phyloP scores from a whole-genome alignment of 352 stramenopile genomes.

The Phytophthora colocasiae region DNA sequence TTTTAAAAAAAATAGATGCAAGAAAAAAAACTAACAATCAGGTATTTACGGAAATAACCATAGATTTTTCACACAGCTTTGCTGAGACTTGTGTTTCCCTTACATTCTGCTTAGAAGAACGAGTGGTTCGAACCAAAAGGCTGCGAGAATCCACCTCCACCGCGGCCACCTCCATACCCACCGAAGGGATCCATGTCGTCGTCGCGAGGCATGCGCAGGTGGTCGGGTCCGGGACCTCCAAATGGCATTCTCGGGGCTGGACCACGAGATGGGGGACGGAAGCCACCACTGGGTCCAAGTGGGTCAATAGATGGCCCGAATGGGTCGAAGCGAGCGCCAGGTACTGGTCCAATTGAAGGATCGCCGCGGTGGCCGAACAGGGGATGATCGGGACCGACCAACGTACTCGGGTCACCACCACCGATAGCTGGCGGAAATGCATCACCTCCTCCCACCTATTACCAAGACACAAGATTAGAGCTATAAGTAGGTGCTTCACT shows the following conservation, averaged over 20 bases:
- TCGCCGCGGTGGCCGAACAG: constrained; percentile 73
- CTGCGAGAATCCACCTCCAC: constrained; percentile 47
- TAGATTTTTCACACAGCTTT: no score
- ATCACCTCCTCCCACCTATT: constrained; percentile 71
- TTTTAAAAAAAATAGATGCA: no score
- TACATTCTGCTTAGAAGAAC: constrained; percentile 56
- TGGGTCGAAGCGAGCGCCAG: constrained; percentile 85
- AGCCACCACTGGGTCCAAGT: constrained; percentile 55
- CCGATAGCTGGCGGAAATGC: constrained; percentile 66
- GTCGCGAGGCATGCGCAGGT: constrained; percentile 81
- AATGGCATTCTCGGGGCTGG: constrained; percentile 71
- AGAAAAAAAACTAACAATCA: no score
- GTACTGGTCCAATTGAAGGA: constrained; percentile 64
- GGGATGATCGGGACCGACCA: constrained; percentile 78
- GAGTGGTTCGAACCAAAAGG: constrained; percentile 74
- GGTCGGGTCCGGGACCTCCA: constrained; percentile 77
- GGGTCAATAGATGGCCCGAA: constrained; percentile 73
- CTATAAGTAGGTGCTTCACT: background rate
- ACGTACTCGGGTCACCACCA: constrained; percentile 70
- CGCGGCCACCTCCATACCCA: constrained; percentile 22
- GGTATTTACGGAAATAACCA: no score
- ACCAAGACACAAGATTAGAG: background rate
- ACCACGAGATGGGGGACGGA: constrained; percentile 44
- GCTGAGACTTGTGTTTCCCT: no score
- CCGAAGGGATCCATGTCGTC: constrained; percentile 65